phyloP scores from a whole-genome alignment of 2,329 filamentous ascomycete species.

The Rhytidhysteron rufulum region DNA sequence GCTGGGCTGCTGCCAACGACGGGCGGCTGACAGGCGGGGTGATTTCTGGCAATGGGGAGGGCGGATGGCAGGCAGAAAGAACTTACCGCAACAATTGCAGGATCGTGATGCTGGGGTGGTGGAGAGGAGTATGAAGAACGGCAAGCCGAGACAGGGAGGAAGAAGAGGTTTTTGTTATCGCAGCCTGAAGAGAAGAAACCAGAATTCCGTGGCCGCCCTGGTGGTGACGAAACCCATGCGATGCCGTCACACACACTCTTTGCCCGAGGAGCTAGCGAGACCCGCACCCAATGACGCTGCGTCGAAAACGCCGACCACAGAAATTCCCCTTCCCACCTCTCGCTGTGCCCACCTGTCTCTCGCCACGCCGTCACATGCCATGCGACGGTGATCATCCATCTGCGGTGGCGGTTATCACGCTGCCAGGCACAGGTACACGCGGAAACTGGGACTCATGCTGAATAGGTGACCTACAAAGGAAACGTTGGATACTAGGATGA shows the following conservation, averaged over 20 bases:
- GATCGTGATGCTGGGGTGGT: no score
- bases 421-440: not conserved
- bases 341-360: no score
- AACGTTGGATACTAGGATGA: constrained; percentile 37
- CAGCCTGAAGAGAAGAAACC: not conserved
- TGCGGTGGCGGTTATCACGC: no score
- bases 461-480: constrained; percentile 33
- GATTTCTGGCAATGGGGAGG: not conserved
- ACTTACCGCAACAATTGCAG: not conserved
- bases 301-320: not conserved
- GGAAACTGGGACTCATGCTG: no score
- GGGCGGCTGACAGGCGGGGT: not conserved
- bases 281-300: not conserved
- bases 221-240: not conserved
- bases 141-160: not conserved
- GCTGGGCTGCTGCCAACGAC: constrained; percentile 1
- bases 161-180: not conserved
- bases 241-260: no score
- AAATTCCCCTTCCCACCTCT: no score
- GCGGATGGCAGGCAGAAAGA: not conserved
- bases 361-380: no score
- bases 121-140: no score
- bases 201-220: not conserved
- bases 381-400: no score
- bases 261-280: not conserved